Evolutionary conservation across 2,329 filamentous ascomycete genomes (phyloP), one percentile per base, ranked within the genome.

Genomic region (Colletotrichum sp.): DNA sequence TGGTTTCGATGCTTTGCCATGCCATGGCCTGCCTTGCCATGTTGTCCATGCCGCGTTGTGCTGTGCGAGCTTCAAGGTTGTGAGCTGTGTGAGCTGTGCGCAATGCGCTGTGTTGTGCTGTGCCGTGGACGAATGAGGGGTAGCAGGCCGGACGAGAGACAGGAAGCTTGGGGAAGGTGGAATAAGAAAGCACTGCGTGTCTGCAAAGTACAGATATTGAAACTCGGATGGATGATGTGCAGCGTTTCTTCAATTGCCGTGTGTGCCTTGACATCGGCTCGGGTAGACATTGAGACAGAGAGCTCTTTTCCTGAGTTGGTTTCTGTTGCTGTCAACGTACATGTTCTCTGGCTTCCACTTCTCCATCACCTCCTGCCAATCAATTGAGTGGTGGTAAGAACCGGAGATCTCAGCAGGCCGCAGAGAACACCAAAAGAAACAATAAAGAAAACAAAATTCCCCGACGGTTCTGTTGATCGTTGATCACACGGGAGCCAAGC

Each of bases 401-500:
- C 32, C 13, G 60, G 69, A 65, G 26, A 21, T 32, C 14, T 24
- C 24, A 52, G 16, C 39, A 26, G 32, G 30, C 34, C 30, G 59
- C n/a, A 14, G 26, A 48, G 16, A 12, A 65, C 9, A 43, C 14
- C 16, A 65, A 65, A 74, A 72, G 55, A 75, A 68, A 72, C 9
- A 57, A 43, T 72, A 28, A 72, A 75, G 69, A 24, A 72, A 39
- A 34, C 12, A 34, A 43, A 74, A 74, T 59, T 64, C 69, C 69
- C 69, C 69, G 55, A 57, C 24, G 28, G 36, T 72, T 71, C 52
- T 75, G 72, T 67, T 72, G 55, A 76, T 76, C 59, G 64, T 52
- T 73, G 73, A 69, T 76, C 64, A 68, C 72, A 66, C 69, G 63
- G 73, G 64, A 75, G 68, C 69, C 61, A 67, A 72, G 39, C 68